Base-by-base conservation (phyloP, 169 alveolate genomes). In the Plasmodium sp. region DNA sequence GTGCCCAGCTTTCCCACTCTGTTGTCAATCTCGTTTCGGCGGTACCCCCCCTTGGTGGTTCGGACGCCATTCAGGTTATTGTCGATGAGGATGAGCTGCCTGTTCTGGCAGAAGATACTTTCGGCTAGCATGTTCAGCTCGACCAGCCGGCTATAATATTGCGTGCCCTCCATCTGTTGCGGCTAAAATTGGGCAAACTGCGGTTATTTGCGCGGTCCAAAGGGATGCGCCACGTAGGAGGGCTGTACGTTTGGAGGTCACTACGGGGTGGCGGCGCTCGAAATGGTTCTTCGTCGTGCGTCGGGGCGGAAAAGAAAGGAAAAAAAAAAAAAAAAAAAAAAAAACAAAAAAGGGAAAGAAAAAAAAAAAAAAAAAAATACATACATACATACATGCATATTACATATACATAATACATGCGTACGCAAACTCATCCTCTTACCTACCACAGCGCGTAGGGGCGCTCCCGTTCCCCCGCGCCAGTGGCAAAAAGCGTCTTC, bases 121-220 rank as follows among this genome's bases (percentile, higher is more conserved):
- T 88, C 94, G 1, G 94, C 94, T 36, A 88, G 58, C 31, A 67
- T 58, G 81, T 88, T 88, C 72, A 88, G 48, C 39, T 88, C 91
- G 14, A 88, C 83, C 39, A 88, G 72, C 34, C 94, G 62, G 72
- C 72, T 88, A 51, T 88, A 88, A 81, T 88, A 88, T 67, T 88
- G 84, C 27, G 90, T 51, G 75, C 81, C 72, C 73, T 88, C 94
- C 94, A 88, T 88, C 14, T 36, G 18, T 34, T 27, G 3, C 31
- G 4, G 34, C 3, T 10, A 72, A 22, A 72, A n/a, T 56, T 56
- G 27, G 31, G 3, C 16, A 0, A 22, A 56, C 72, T 39, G 45
- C 45, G 45, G 58, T 48, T 6, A 51, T 7, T 7, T 51, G 3
- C 3, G 62, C 4, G 62, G 27, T 51, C 27, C 18, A 51, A 16